Conservation (phyloP, 176 grass and related monocot species). For the Aegilops longissima region DNA sequence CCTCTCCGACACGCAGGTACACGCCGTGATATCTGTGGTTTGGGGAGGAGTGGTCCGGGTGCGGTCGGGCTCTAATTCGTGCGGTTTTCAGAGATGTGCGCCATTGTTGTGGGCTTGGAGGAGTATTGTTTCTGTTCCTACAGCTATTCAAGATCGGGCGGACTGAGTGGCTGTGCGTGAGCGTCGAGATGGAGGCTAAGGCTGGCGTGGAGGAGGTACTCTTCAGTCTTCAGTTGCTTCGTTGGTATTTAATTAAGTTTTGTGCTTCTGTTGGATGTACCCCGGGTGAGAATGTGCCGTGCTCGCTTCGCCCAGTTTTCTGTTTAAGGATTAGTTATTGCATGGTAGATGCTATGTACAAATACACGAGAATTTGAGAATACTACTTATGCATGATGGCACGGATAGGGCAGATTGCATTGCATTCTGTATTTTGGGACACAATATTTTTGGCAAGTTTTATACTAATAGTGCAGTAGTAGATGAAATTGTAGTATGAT, state of each 20-base stretch:
- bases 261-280: no score
- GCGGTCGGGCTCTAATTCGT: background rate
- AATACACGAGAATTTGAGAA: background rate
- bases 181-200: slow-evolving; percentile 48
- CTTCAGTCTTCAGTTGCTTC: background rate
- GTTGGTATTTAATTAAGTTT: background rate
- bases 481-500: background rate
- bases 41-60: background rate
- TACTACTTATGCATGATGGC: background rate
- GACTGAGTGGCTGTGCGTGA: slow-evolving; percentile 33
- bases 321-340: background rate
- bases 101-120: background rate
- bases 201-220: slow-evolving; percentile 59
- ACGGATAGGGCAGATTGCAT: background rate
- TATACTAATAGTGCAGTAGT: background rate
- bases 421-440: background rate
- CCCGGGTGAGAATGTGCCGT: no score
- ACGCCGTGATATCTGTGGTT: slow-evolving; percentile 24
- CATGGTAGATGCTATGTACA: background rate
- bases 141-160: slow-evolving; percentile 70
- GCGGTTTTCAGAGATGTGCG: background rate
- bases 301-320: background rate
- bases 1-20: slow-evolving; percentile 67
- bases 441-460: background rate
- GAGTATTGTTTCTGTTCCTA: slow-evolving; percentile 18